Base-by-base conservation (phyloP, 768 basidiomycete species). In the Psilocybe tampanensis region DNA sequence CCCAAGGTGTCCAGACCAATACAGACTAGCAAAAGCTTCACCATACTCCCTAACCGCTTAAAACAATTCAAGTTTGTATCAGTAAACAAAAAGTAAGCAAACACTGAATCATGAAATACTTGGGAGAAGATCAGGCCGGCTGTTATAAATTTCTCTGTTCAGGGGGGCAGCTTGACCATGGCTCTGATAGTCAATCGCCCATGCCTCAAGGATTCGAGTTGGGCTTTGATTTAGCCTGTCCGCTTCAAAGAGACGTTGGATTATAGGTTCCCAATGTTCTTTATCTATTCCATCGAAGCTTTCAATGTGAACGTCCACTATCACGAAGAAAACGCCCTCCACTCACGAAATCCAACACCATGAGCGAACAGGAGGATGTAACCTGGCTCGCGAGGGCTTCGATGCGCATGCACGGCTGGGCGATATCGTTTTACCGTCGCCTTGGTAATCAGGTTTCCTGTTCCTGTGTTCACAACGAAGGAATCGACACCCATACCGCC, bases 141-240 rank as follows among this genome's bases (percentile, higher is more conserved):
- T 44, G 11, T 18, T 8, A 18, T 44, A 18, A 2, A 47, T 3
- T 9, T 44, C 26, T 2, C 24, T 17, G 19, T 54, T 54, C 43
- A 54, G 22, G 6, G 18, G 11, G 5, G 52, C 52, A 8, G 52
- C 24, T 22, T 54, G 22, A 1, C 52, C 52, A 22, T 47, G 52
- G 43, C 44, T 54, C 17, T 44, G 52, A 22, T 29, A 54, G 43
- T 54, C 52, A 19, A 54, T 18, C 13, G 52, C 42, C 52, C 52
- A 54, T 11, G 52, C 52, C 21, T 54, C 52, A 6, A 44, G 24
- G 13, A 54, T 34, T 22, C 24, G 42, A 6, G 15, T 8, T 8
- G 42, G 4, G 1, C 17, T 32, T 2, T 26, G n/a, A 29, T 54
- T 54, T 12, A 9, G 36, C 12, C 36, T 39, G 36, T 39, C 36